phyloP scores from a whole-genome alignment of 192 early-diverging fungal genomes.

The Coemansia sp. region DNA sequence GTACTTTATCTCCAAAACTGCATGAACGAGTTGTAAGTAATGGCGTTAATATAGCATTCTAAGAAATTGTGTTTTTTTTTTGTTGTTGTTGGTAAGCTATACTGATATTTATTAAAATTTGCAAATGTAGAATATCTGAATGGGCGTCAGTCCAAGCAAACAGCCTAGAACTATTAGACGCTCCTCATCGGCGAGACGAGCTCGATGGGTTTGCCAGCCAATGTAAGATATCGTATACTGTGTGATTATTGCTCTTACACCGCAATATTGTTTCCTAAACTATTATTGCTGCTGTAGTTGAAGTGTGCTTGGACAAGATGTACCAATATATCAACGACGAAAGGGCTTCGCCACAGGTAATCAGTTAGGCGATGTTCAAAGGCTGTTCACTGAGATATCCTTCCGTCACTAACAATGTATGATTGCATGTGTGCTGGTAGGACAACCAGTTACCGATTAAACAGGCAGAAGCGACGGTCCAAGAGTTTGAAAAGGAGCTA shows the following conservation, averaged over 20 bases:
- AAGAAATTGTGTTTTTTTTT: background rate
- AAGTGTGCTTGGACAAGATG: slow-evolving; percentile 29
- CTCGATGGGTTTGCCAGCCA: background rate
- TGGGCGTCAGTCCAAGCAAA: slow-evolving; percentile 1
- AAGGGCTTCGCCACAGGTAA: background rate
- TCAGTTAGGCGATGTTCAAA: background rate
- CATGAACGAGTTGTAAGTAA: slow-evolving; percentile 3
- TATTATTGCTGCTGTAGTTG: slow-evolving; percentile 21
- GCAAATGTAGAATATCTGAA: background rate
- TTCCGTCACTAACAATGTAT: background rate
- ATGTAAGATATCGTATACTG: background rate
- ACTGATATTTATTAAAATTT: background rate
- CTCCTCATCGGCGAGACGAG: slow-evolving; percentile 9
- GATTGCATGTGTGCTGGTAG: background rate
- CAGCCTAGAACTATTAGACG: slow-evolving; percentile 5
- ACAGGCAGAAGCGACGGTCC: background rate
- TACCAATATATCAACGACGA: slow-evolving; percentile 11
- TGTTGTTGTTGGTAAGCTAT: background rate
- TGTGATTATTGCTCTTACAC: too few species aligned
- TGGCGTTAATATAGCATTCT: background rate
- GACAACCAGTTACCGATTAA: background rate
- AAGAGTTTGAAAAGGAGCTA: slow-evolving; percentile 41
- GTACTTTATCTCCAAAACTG: background rate
- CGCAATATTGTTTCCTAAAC: background rate
- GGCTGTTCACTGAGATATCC: background rate